Evolutionary conservation across 768 basidiomycete species (phyloP).

Genomic region (Calocera viscosa): DNA sequence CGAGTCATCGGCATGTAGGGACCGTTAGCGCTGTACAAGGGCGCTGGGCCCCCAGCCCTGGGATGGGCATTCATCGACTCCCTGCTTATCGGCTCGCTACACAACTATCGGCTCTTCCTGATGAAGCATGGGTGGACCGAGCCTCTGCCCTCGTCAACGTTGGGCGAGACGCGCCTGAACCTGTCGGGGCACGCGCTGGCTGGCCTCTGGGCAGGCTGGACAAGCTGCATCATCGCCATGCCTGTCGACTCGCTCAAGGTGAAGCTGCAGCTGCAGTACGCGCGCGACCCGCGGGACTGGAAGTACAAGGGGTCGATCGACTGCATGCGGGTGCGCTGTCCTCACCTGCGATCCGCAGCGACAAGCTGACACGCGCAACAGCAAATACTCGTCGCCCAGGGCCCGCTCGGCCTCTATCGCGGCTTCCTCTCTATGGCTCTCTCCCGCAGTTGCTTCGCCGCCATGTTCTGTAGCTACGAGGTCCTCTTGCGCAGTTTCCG

Average conservation of each 20-base stretch:
- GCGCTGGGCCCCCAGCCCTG: slow-evolving; percentile 57
- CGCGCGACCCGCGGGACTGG: slow-evolving; percentile 38
- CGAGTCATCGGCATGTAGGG: slow-evolving; percentile 30
- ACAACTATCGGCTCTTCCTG: slow-evolving; percentile 57
- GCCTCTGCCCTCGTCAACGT: slow-evolving; percentile 27
- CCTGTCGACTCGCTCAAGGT: slow-evolving; percentile 73
- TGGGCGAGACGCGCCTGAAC: slow-evolving; percentile 41
- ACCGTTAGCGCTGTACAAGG: slow-evolving; percentile 55
- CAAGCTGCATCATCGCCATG: slow-evolving; percentile 58
- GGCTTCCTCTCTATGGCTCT: slow-evolving; percentile 62
- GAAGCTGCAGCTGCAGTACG: slow-evolving; percentile 55
- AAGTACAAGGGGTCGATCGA: slow-evolving; percentile 56
- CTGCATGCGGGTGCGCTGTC: slow-evolving; percentile 25
- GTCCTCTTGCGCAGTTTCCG: slow-evolving; percentile 23
- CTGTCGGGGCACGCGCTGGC: slow-evolving; percentile 52
- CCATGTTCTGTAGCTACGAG: slow-evolving; percentile 67
- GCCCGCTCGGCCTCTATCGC: slow-evolving; percentile 55
- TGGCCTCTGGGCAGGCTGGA: slow-evolving; percentile 55
- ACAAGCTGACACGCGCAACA: slow-evolving; percentile 29
- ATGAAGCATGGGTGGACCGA: slow-evolving; percentile 44
- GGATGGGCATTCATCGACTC: slow-evolving; percentile 67
- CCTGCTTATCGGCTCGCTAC: slow-evolving; percentile 52
- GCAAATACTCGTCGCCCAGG: slow-evolving; percentile 50
- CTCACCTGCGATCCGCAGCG: slow-evolving; percentile 19
- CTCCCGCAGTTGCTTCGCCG: slow-evolving; percentile 63